Conservation (phyloP, 2,329 filamentous ascomycete genomes). For the Colletotrichum sp. region DNA sequence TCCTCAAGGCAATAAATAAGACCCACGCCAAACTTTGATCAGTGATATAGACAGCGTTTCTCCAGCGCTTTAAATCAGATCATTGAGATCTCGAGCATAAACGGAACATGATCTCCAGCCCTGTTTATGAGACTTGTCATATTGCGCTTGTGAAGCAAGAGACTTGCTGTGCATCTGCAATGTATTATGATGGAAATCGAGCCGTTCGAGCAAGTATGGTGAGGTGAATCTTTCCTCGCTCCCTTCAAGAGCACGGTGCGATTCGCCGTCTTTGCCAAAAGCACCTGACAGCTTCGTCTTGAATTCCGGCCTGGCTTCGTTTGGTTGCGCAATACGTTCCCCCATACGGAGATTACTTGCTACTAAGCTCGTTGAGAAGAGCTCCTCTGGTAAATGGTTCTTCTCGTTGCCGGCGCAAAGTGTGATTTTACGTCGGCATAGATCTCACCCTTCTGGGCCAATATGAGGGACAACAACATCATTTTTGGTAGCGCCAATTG, state of each 20-base stretch:
- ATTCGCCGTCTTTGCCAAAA: no score
- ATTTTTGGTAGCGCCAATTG: background rate
- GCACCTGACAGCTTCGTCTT: background rate
- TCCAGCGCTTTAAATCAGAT: background rate
- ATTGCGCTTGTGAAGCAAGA: background rate
- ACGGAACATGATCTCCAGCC: background rate
- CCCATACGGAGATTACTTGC: background rate
- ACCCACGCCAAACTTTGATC: background rate
- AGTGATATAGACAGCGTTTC: background rate
- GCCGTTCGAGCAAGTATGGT: background rate
- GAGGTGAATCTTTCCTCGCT: background rate
- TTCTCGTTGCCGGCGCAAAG: background rate
- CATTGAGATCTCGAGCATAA: background rate
- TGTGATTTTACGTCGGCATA: background rate
- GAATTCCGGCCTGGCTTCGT: background rate
- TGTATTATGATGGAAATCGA: background rate
- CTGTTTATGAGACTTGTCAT: background rate
- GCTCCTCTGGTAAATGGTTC: background rate
- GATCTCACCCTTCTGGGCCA: background rate
- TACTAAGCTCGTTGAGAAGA: background rate
- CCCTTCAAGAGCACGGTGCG: background rate
- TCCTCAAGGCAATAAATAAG: background rate
- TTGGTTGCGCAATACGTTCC: background rate
- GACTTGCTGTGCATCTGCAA: background rate
- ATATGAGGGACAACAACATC: background rate